Conservation (phyloP, 2,329 filamentous ascomycete species). For the Zymoseptoria passerinii region DNA sequence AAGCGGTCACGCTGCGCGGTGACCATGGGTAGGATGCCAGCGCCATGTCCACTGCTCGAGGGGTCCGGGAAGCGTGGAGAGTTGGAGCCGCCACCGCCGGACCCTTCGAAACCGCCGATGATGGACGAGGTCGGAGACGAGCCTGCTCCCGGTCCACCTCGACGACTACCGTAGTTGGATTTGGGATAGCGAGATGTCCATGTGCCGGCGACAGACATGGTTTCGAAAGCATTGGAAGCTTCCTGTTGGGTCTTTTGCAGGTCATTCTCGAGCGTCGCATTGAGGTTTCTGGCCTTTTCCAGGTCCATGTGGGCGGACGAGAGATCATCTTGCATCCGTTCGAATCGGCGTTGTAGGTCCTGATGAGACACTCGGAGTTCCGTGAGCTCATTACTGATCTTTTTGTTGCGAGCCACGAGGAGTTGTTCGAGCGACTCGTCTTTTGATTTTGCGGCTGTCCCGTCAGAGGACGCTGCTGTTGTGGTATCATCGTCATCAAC, state of each 20-base stretch:
- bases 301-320: constrained; percentile 77
- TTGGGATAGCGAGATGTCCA: constrained; percentile 73
- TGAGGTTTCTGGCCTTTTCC: constrained; percentile 74
- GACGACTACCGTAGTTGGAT: constrained; percentile 50
- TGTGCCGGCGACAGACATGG: constrained; percentile 86
- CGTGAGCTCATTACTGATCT: constrained; percentile 86
- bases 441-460: constrained; percentile 45
- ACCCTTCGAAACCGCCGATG: constrained; percentile 84
- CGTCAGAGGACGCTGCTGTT: constrained; percentile 33
- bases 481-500: constrained; percentile 45
- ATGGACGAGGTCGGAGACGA: constrained; percentile 94
- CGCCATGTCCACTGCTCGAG: constrained; percentile 58
- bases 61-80: constrained; percentile 45
- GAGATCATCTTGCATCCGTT: constrained; percentile 74
- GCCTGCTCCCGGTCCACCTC: constrained; percentile 60
- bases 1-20: constrained; percentile 96
- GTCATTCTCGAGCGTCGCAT: constrained; percentile 85
- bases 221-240: constrained; percentile 73
- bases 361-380: constrained; percentile 89
- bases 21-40: constrained; percentile 86
- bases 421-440: constrained; percentile 85
- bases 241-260: constrained; percentile 81
- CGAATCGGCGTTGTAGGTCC: constrained; percentile 73
- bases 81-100: constrained; percentile 29
- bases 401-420: constrained; percentile 88